phyloP scores from a whole-genome alignment of 2,329 filamentous ascomycete species.

The Fusarium clavum region DNA sequence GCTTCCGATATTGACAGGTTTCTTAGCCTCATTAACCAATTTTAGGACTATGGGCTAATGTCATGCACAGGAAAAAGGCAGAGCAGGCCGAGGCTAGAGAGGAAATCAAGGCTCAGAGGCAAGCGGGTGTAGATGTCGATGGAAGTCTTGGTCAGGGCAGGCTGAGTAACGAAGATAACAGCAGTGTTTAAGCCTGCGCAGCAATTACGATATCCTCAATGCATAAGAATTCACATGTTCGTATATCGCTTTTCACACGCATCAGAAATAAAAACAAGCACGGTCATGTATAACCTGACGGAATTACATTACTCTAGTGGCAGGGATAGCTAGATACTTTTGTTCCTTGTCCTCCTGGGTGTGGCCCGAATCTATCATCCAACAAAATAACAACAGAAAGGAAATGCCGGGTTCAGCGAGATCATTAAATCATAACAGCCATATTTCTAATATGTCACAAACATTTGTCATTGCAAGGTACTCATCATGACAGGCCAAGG shows the following conservation, averaged over 20 bases:
- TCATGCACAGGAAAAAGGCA: slow-evolving; percentile 28
- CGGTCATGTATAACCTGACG: background rate
- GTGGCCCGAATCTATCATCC: slow-evolving; percentile 8
- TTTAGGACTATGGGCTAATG: background rate
- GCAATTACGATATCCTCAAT: background rate
- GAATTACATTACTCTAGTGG: slow-evolving; percentile 27
- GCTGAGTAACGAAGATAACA: slow-evolving; percentile 28
- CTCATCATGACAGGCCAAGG: slow-evolving; percentile 56
- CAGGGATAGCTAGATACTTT: slow-evolving; percentile 7
- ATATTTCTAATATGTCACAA: background rate
- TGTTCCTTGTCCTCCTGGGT: slow-evolving; percentile 10
- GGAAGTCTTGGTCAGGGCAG: slow-evolving; percentile 34
- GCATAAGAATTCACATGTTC: background rate
- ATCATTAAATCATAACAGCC: slow-evolving; percentile 41
- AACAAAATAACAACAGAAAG: slow-evolving; percentile 23
- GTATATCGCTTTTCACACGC: background rate
- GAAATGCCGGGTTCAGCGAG: slow-evolving; percentile 27
- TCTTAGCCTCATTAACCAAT: background rate
- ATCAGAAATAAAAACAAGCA: background rate
- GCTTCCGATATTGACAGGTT: slow-evolving; percentile 36
- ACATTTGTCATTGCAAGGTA: background rate
- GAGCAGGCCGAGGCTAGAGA: slow-evolving; percentile 38
- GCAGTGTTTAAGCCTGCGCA: slow-evolving; percentile 12
- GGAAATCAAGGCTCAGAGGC: slow-evolving; percentile 33
- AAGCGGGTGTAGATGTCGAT: slow-evolving; percentile 36